Conservation (phyloP, 306 rosid species). For the Cucurbita moschata region DNA sequence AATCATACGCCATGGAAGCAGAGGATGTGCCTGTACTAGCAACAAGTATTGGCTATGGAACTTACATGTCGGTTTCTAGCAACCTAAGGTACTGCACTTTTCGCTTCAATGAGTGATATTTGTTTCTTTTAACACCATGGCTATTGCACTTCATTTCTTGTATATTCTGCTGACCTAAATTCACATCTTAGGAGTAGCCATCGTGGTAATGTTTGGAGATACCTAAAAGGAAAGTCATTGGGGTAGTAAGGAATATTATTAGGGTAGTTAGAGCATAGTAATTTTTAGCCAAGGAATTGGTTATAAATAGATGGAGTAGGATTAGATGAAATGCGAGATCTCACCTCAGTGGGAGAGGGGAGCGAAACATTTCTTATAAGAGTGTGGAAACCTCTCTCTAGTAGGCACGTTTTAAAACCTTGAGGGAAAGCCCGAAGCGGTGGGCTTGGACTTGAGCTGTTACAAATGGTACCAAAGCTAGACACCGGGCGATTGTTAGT, state of each 20-base stretch:
- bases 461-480: too few relatives aligned
- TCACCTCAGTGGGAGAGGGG: too few relatives aligned
- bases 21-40: slow-evolving; percentile 74
- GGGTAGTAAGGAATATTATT: not conserved
- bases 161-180: not conserved
- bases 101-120: not conserved
- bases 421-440: too few relatives aligned
- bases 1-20: slow-evolving; percentile 53
- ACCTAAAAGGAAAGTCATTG: not conserved
- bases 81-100: slow-evolving; percentile 54
- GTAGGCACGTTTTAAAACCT: too few relatives aligned
- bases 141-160: not conserved
- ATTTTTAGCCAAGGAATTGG: not conserved
- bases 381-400: too few relatives aligned
- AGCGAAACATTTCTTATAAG: too few relatives aligned
- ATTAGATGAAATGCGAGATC: not conserved
- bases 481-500: too few relatives aligned
- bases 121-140: not conserved
- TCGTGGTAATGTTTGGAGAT: not conserved
- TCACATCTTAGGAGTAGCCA: not conserved
- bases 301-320: not conserved
- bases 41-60: slow-evolving; percentile 82
- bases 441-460: too few relatives aligned
- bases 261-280: not conserved
- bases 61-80: slow-evolving; percentile 88